A percentile compares a stretch with the other conserved stretches of the same genome.
These are phyloP conservation scores for Crithidia thermophila DNA, from an alignment of 208 protist genomes.

Conservation along the genomic window DNA sequence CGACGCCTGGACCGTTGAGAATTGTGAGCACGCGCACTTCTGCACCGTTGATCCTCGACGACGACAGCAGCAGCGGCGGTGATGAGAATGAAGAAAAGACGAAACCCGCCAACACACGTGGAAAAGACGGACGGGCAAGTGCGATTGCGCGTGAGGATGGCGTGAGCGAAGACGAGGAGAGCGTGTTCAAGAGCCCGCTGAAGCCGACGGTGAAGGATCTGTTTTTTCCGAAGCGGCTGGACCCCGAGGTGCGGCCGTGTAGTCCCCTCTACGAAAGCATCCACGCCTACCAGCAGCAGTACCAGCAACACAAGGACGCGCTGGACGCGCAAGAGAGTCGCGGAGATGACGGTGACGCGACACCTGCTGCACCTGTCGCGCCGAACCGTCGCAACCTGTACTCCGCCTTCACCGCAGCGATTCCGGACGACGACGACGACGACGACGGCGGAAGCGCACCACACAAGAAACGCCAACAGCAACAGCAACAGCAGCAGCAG, in stretches of 20 bases:
- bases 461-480: not conserved
- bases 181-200: conserved; percentile 1
- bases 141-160: too few species aligned
- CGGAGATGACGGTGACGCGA: not conserved
- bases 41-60: conserved; percentile 3
- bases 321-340: conserved; percentile 8
- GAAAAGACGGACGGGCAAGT: too few species aligned
- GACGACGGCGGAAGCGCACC: not conserved
- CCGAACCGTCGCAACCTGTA: too few species aligned
- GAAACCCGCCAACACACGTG: too few species aligned
- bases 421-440: not conserved
- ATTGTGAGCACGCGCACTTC: not conserved
- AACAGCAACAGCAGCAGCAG: not conserved
- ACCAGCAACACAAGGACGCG: conserved; percentile 19
- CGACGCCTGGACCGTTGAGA: too few species aligned
- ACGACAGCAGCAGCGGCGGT: conserved; percentile 9
- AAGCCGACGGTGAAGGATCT: conserved; percentile 24
- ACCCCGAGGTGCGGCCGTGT: conserved; percentile 26
- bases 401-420: too few species aligned
- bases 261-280: conserved; percentile 35
- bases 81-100: not conserved
- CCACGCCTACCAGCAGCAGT: conserved; percentile 35
- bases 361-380: too few species aligned
- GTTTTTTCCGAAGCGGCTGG: conserved; percentile 30
- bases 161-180: too few species aligned